Conservation (phyloP, 805 yeast genomes). For the Saccharomycopsis sp. region DNA sequence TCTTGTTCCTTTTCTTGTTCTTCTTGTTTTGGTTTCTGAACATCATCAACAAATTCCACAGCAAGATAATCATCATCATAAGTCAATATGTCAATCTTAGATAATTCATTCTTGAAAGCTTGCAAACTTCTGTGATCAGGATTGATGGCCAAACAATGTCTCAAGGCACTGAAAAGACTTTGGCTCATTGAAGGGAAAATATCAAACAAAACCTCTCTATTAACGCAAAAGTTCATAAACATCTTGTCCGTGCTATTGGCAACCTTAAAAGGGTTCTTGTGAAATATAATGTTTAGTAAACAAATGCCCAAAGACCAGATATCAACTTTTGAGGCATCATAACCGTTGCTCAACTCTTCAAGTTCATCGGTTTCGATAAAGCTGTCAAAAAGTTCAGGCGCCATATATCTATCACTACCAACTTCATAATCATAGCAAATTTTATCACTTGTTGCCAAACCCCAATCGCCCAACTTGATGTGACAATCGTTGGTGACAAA, state of each 20-base stretch:
- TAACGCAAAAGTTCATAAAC: conserved; percentile 33
- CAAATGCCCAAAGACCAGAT: conserved; percentile 84
- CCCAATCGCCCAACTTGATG: conserved; percentile 81
- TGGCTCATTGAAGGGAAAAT: conserved; percentile 82
- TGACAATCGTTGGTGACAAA: conserved; percentile 62
- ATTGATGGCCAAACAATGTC: conserved; percentile 72
- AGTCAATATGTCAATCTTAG: conserved; percentile 58
- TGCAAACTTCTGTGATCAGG: conserved; percentile 72
- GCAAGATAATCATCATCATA: conserved; percentile 66
- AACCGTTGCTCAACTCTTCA: conserved; percentile 27
- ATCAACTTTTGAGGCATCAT: conserved; percentile 75
- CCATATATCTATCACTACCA: conserved; percentile 85
- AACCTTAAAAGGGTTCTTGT: conserved; percentile 79
- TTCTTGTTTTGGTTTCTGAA: not conserved
- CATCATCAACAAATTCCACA: conserved; percentile 23
- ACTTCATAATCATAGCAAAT: conserved; percentile 74
- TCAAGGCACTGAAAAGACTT: conserved; percentile 76
- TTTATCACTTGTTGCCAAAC: conserved; percentile 76
- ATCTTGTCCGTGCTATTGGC: conserved; percentile 48
- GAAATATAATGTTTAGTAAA: conserved; percentile 75
- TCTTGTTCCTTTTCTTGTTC: conserved; percentile 7
- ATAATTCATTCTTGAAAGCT: conserved; percentile 51
- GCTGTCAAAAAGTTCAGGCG: conserved; percentile 70
- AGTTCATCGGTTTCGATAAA: conserved; percentile 19
- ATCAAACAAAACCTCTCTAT: conserved; percentile 85